A percentile compares a stretch with the other conserved stretches of the same genome.
These are phyloP conservation scores for Dryadomyces sulphureus DNA, from an alignment of 2,329 filamentous ascomycete species.

Conservation along the genomic window DNA sequence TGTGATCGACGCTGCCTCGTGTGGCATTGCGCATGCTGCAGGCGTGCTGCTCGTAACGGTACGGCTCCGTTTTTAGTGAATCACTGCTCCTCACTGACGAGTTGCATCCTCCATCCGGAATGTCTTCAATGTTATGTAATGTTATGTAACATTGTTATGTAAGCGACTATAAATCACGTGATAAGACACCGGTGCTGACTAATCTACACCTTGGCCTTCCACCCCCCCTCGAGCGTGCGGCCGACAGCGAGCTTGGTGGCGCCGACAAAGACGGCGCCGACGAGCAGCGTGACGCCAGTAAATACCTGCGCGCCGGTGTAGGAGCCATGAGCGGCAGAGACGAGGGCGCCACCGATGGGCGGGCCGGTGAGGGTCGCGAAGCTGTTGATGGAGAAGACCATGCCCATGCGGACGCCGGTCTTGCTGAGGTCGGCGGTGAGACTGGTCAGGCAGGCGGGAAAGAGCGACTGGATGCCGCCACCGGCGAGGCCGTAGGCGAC, in stretches of 20 bases:
- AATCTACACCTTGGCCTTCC: constrained; percentile 10
- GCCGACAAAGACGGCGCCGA: constrained; percentile 24
- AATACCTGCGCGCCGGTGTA: constrained; percentile 36
- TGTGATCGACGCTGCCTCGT: no score
- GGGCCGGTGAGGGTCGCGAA: constrained; percentile 37
- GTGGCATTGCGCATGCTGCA: no score
- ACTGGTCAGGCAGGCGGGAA: constrained; percentile 45
- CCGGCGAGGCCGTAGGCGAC: constrained; percentile 49
- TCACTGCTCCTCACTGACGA: no score
- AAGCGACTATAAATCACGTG: no score
- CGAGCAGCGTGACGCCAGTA: constrained; percentile 25
- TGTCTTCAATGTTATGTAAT: no score
- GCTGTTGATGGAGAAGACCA: constrained; percentile 41
- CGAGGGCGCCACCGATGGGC: constrained; percentile 35
- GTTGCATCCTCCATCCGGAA: no score
- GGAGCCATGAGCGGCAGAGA: constrained; percentile 23
- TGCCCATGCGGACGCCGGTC: constrained; percentile 40
- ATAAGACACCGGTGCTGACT: no score
- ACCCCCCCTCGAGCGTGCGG: constrained; percentile 21
- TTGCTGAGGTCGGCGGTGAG: constrained; percentile 36
- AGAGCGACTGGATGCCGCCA: constrained; percentile 50
- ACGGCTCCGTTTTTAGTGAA: no score
- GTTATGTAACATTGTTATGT: no score
- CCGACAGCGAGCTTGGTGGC: constrained; percentile 24
- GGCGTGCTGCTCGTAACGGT: no score